Conservation (phyloP, 169 alveolate genomes). For the Theileria orientalis region DNA sequence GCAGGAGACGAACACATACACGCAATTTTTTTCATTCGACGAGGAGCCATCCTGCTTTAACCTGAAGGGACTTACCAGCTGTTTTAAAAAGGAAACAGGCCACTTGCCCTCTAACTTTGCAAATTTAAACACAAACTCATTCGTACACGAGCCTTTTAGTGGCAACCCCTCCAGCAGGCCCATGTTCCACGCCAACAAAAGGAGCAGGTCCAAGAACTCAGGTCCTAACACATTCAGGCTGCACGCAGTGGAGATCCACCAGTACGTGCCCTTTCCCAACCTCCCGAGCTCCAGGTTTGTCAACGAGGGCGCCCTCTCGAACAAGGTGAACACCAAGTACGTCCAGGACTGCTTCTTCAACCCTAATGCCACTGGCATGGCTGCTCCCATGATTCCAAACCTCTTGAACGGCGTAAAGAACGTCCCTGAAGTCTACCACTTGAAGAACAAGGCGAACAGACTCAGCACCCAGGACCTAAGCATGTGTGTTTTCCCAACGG, state of each 20-base stretch:
- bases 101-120: too few species aligned
- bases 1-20: background rate
- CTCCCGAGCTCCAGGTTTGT: slow-evolving; percentile 76
- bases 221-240: slow-evolving; percentile 76
- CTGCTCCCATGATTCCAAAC: slow-evolving; percentile 85
- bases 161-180: too few species aligned
- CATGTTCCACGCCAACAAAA: background rate
- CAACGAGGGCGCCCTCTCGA: slow-evolving; percentile 65
- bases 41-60: background rate
- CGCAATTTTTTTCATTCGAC: background rate
- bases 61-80: too few species aligned
- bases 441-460: slow-evolving; percentile 22
- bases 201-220: background rate
- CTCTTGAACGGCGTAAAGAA: slow-evolving; percentile 72
- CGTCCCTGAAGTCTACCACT: slow-evolving; percentile 51
- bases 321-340: slow-evolving; percentile 32
- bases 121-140: too few species aligned
- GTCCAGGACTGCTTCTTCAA: slow-evolving; percentile 77
- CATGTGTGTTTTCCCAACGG: background rate
- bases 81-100: too few species aligned
- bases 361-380: slow-evolving; percentile 82
- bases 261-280: slow-evolving; percentile 80
- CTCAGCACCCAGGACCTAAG: slow-evolving; percentile 27
- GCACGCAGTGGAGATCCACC: slow-evolving; percentile 86
- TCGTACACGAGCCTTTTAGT: too few species aligned